Evolutionary conservation across 2,329 filamentous ascomycete species (phyloP).

Genomic region (Xylaria multiplex): DNA sequence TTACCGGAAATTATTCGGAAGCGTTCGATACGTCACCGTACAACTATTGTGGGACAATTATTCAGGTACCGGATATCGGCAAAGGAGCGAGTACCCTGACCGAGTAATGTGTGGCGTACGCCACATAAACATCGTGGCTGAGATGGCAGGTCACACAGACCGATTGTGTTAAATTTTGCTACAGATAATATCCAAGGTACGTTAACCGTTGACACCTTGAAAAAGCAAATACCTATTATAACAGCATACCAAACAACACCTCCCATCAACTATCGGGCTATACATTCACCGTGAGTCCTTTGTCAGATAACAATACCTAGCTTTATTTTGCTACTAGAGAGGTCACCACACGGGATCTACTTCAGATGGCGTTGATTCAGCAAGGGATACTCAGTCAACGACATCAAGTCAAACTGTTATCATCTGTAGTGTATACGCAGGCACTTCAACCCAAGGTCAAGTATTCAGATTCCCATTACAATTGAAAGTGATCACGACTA

Average conservation of each 20-base stretch:
- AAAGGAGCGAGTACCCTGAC: constrained; percentile 1
- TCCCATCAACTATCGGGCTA: background rate
- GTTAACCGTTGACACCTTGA: no score
- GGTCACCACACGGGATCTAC: background rate
- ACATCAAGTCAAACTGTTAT: background rate
- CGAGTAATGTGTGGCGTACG: constrained; percentile 15
- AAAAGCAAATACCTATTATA: background rate
- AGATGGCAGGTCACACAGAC: constrained; percentile 20
- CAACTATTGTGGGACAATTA: constrained; percentile 9
- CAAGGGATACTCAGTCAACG: no score
- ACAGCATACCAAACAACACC: background rate
- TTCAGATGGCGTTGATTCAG: background rate
- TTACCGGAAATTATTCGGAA: constrained; percentile 27
- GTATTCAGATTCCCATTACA: background rate
- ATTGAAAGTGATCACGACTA: background rate
- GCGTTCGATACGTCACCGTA: constrained; percentile 1
- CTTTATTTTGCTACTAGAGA: no score
- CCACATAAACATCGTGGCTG: constrained; percentile 8
- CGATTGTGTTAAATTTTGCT: background rate
- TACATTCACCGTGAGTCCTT: background rate
- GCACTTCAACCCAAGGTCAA: no score
- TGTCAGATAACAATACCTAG: background rate
- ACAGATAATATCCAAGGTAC: background rate
- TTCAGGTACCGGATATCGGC: constrained; percentile 26
- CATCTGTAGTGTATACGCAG: background rate